Evolutionary conservation across 805 yeast species (phyloP).

Genomic region (Lachancea kluyveri): DNA sequence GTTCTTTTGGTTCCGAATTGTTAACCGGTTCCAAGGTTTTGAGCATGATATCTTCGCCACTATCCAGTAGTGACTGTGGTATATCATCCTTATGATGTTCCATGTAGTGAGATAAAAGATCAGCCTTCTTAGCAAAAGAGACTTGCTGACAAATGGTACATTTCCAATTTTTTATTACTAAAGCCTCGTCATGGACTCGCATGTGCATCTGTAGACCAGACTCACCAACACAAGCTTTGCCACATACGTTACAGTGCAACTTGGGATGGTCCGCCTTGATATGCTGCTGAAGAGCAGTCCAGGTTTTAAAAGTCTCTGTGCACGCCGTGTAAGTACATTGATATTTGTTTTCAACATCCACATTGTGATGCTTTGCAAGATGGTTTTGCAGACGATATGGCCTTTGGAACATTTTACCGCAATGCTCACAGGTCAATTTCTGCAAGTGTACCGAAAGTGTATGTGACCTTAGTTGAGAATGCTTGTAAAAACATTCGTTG

Average conservation of each 20-base stretch:
- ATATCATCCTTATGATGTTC: conserved; percentile 33
- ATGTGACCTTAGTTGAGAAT: conserved; percentile 72
- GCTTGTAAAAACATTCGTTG: conserved; percentile 60
- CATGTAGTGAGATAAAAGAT: conserved; percentile 50
- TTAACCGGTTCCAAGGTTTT: background rate
- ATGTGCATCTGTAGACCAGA: conserved; percentile 67
- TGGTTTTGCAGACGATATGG: conserved; percentile 66
- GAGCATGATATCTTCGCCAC: background rate
- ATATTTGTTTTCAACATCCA: conserved; percentile 31
- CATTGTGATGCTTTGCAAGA: conserved; percentile 57
- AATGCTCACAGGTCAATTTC: conserved; percentile 48
- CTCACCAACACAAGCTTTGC: conserved; percentile 66
- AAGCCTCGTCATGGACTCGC: conserved; percentile 55
- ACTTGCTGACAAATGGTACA: conserved; percentile 48
- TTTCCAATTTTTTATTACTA: conserved; percentile 55
- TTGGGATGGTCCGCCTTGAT: conserved; percentile 68
- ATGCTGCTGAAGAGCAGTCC: conserved; percentile 72
- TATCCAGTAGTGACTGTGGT: conserved; percentile 1
- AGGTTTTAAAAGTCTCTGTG: conserved; percentile 51
- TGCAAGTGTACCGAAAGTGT: conserved; percentile 53
- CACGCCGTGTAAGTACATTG: conserved; percentile 63
- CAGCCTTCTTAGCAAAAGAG: conserved; percentile 50
- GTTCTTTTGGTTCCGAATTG: background rate
- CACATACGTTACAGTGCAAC: conserved; percentile 57
- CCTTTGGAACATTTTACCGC: conserved; percentile 58